Evolutionary conservation across 768 basidiomycete genomes (phyloP), one percentile per base, ranked within the genome.

Genomic region (Rubroboletus pulcherrimus): DNA sequence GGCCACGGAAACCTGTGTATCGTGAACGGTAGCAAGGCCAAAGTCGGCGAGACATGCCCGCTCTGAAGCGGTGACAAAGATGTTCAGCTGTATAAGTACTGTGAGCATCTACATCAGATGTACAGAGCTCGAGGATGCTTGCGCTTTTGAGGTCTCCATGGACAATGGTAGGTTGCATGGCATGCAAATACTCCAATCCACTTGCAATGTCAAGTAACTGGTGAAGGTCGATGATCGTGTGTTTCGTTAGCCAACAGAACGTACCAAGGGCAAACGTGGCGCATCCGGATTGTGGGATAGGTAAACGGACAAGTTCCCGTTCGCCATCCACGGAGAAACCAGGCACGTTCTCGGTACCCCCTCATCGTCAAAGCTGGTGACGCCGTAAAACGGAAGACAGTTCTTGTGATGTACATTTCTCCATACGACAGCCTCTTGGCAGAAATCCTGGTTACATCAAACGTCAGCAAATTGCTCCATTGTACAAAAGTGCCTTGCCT

Each of bases 71-170:
- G 68, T 53, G 38, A 73, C 37, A 9, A 73, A 62, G 33, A 73
- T 58, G 46, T 73, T 72, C 1, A 61, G 40, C 71, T 72, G 31
- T n/a, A 14, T 3, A 5, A 39, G 21, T 21, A n/a, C 3, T 0
- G 14, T 65, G 12, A 64, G 38, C 10, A 4, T 34, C 46, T 41
- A 10, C 12, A 5, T 35, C 12, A 3, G 7, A 42, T 29, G 8
- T n/a, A 47, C 2, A 21, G 15, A 29, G n/a, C 26, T 17, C 34
- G 21, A 3, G 30, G 40, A 37, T 10, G 56, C 75, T 57, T 50
- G 78, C 78, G 31, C 72, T 72, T 61, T 77, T 78, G 21, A 78
- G 55, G 51, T 78, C 78, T 10, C 78, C 77, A 19, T 78, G 77
- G 12, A 73, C 58, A 15, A 79, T 69, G 1, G 77, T 76, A 26